phyloP scores from a whole-genome alignment of 139 green algal genomes.

The Dunaliella primolecta region DNA sequence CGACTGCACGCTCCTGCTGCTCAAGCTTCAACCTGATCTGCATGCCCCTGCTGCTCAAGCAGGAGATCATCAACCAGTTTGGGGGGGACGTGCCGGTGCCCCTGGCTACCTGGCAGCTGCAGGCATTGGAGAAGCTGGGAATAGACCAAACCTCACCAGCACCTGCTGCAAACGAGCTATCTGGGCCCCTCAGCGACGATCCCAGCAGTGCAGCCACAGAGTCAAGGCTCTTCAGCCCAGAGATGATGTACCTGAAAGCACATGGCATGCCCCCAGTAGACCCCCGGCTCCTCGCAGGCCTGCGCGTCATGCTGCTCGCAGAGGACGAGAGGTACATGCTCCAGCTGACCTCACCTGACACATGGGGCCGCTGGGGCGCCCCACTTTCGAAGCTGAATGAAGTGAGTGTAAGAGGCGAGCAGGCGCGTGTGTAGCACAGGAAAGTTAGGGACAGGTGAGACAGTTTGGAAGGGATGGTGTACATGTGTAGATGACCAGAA shows the following conservation, averaged over 20 bases:
- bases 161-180: background rate
- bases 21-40: background rate
- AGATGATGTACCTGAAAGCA: background rate
- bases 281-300: slow-evolving; percentile 26
- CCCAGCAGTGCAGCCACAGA: background rate
- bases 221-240: background rate
- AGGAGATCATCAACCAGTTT: slow-evolving; percentile 13
- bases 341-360: background rate
- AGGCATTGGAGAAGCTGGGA: background rate
- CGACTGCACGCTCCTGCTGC: no score
- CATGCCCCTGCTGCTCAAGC: background rate
- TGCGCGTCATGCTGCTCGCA: slow-evolving; percentile 32
- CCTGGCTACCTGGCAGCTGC: background rate
- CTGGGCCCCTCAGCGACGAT: background rate
- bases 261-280: slow-evolving; percentile 21
- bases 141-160: background rate
- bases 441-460: no score
- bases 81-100: slow-evolving; percentile 1
- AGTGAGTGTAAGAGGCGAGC: no score
- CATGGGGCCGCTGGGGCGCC: slow-evolving; percentile 35
- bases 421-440: no score
- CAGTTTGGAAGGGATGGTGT: no score
- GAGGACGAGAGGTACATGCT: background rate
- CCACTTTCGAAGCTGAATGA: background rate
- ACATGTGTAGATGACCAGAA: no score